Conservation (phyloP, 176 grass and related monocot species). For the Triticum urartu region DNA sequence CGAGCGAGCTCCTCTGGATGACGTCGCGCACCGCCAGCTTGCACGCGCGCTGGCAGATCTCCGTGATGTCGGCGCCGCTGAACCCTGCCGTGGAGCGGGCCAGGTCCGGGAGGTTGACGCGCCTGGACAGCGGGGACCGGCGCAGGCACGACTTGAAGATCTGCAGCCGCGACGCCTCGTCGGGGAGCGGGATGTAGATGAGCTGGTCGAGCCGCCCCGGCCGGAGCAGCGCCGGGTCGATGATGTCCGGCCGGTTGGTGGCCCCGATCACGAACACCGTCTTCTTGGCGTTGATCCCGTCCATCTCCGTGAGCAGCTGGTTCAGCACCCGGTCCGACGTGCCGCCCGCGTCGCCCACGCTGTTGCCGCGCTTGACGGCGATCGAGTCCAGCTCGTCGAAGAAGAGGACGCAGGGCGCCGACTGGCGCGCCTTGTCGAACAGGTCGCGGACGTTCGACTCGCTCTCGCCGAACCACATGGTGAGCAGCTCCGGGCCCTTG, state of each 20-base stretch:
- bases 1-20: not conserved
- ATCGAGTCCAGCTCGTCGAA: slow-evolving; percentile 54
- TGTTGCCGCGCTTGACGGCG: slow-evolving; percentile 34
- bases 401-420: slow-evolving; percentile 51
- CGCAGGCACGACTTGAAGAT: slow-evolving; percentile 43
- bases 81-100: slow-evolving; percentile 31
- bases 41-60: slow-evolving; percentile 46
- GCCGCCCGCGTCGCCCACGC: slow-evolving; percentile 28
- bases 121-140: slow-evolving; percentile 6
- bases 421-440: slow-evolving; percentile 46
- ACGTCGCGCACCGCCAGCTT: slow-evolving; percentile 49
- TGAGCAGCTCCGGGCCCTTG: slow-evolving; percentile 55
- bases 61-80: slow-evolving; percentile 48
- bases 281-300: slow-evolving; percentile 50
- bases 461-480: slow-evolving; percentile 62
- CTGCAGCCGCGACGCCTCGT: slow-evolving; percentile 32
- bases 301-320: slow-evolving; percentile 54
- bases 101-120: slow-evolving; percentile 30
- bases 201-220: slow-evolving; percentile 52
- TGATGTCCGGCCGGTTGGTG: slow-evolving; percentile 53
- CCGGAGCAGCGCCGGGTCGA: slow-evolving; percentile 56
- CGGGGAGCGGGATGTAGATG: slow-evolving; percentile 50
- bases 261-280: slow-evolving; percentile 57
- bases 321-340: slow-evolving; percentile 40
- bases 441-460: slow-evolving; percentile 45